Evolutionary conservation across 2,329 filamentous ascomycete genomes (phyloP), one percentile per base, ranked within the genome.

Genomic region (Botrytis aclada): DNA sequence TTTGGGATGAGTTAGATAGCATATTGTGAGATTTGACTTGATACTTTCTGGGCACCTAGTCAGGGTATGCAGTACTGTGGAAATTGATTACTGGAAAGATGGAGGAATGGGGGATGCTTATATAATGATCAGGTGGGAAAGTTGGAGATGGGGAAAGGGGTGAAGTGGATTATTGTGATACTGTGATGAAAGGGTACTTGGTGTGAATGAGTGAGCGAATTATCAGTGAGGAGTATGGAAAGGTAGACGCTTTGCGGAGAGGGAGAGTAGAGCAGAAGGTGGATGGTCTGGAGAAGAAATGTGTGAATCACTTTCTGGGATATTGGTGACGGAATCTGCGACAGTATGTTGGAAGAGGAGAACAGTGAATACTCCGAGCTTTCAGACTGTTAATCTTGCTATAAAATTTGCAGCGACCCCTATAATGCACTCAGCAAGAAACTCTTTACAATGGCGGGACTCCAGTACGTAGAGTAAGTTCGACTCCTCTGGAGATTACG

Each of bases 21-120:
- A 10, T 29, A 1, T 18, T 9, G n/a, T 29, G 4, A 6, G 18
- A n/a, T 16, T 54, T 7, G n/a, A 18, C n/a, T 29, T 14, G n/a
- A 14, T 18, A n/a, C 3, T 29, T 16, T 25, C n/a, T 22, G 20
- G 20, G 20, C 43, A n/a, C 25, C 47, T 51, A 51, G 25, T 51
- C 47, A 51, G 47, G 25, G 47, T 51, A 51, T 51, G 51, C 51
- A 54, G 51, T 54, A 54, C 2, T 29, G 14, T 29, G 14, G 14
- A 54, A 54, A 0, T 3, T 7, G 0, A 1, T 54, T 18, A 29
- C 6, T 29, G 12, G 8, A 7, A 29, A n/a, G n/a, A 29, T 16
- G 2, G 14, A 54, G 25, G 12, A 7, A 6, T n/a, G 4, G 4
- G 25, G 47, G 12, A 14, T 4, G 12, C 2, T 54, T 54, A 14